Percentiles rank a stretch among this genome's conserved stretches.
Conservation (phyloP, 768 basidiomycete species). For the Naganishia randhawae region DNA sequence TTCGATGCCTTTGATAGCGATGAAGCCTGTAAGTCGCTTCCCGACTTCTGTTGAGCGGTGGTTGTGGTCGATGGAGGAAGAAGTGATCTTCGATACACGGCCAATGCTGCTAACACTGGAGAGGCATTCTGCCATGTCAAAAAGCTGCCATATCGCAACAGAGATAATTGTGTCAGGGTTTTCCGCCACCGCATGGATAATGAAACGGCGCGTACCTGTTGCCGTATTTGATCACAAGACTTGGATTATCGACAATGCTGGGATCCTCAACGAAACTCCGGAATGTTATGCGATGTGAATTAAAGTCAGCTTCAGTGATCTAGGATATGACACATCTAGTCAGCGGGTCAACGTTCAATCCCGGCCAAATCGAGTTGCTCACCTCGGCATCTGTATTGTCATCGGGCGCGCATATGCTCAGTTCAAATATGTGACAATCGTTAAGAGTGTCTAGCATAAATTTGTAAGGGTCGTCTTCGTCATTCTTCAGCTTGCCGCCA, state of each 20-base stretch:
- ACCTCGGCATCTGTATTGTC: conserved; percentile 29
- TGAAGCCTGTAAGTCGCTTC: conserved; percentile 16
- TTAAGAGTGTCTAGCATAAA: conserved; percentile 67
- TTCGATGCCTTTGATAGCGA: conserved; percentile 28
- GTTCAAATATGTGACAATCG: conserved; percentile 61
- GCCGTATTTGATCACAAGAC: conserved; percentile 71
- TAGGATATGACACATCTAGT: not conserved
- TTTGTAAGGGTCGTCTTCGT: conserved; percentile 60
- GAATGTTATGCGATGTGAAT: conserved; percentile 63
- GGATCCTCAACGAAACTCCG: conserved; percentile 65
- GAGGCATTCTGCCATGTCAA: conserved; percentile 72
- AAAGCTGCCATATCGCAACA: conserved; percentile 56
- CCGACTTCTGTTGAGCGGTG: not conserved
- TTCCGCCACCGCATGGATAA: not conserved
- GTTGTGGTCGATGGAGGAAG: conserved; percentile 34
- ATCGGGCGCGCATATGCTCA: conserved; percentile 60
- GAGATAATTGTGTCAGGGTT: conserved; percentile 1
- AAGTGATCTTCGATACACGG: conserved; percentile 61
- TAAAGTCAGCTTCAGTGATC: conserved; percentile 54
- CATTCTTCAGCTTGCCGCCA: conserved; percentile 59
- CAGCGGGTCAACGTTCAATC: not conserved
- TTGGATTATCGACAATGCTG: conserved; percentile 59
- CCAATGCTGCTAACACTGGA: conserved; percentile 69
- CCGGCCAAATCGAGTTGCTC: not conserved
- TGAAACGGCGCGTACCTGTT: conserved; percentile 56